Conservation (phyloP, 2,329 filamentous ascomycete genomes). For the Helotiales sp. region DNA sequence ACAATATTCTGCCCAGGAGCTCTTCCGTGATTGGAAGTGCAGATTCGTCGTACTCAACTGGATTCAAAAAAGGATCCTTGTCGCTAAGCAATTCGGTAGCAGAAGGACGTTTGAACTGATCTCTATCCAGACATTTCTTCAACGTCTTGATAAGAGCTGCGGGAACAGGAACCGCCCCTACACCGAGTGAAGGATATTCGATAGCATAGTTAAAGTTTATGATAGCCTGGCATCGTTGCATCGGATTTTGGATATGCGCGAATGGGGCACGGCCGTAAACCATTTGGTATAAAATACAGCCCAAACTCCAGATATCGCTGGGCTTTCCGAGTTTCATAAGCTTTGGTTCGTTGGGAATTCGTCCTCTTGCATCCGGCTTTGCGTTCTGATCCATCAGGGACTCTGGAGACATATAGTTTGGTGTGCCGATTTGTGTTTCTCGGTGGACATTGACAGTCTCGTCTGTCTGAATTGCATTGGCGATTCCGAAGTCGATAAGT, state of each 20-base stretch:
- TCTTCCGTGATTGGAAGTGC: conserved; percentile 63
- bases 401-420: conserved; percentile 98
- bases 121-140: conserved; percentile 61
- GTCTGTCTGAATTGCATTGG: conserved; percentile 93
- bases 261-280: conserved; percentile 97
- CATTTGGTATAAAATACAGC: conserved; percentile 97
- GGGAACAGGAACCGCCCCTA: conserved; percentile 65
- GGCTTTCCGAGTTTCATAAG: conserved; percentile 96
- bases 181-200: conserved; percentile 67
- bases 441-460: conserved; percentile 97
- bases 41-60: conserved; percentile 53
- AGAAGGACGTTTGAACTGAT: conserved; percentile 62
- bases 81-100: conserved; percentile 61
- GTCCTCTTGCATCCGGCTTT: conserved; percentile 36
- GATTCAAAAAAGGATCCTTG: conserved; percentile 64
- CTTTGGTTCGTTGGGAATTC: conserved; percentile 53
- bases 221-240: conserved; percentile 83
- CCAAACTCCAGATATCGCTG: conserved; percentile 92
- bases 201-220: conserved; percentile 76
- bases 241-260: conserved; percentile 84
- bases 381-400: conserved; percentile 85
- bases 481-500: conserved; percentile 97
- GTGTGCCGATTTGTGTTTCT: conserved; percentile 91
- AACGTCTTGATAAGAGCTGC: conserved; percentile 60
- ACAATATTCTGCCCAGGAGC: conserved; percentile 59